A percentile compares a stretch with the other conserved stretches of the same genome.
phyloP scores from a whole-genome alignment of 805 yeast genomes.

The Kuraishia borneana region DNA sequence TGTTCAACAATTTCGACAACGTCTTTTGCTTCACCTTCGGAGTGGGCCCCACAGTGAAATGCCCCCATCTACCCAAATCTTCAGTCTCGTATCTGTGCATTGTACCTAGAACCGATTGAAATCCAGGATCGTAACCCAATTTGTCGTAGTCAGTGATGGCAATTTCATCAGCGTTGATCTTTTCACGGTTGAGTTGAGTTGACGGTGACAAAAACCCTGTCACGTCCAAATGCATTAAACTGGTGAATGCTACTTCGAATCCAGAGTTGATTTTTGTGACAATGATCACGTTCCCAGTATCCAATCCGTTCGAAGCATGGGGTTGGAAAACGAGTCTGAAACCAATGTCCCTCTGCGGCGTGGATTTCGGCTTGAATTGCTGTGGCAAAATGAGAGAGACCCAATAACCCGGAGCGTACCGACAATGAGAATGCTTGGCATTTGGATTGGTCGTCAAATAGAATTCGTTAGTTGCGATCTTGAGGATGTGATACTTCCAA shows the following conservation, averaged over 20 bases:
- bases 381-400: constrained; percentile 25
- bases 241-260: background rate
- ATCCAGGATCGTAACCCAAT: constrained; percentile 8
- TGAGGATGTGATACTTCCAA: constrained; percentile 57
- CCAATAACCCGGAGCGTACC: constrained; percentile 54
- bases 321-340: constrained; percentile 1
- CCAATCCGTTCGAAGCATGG: background rate
- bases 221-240: background rate
- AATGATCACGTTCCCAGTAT: background rate
- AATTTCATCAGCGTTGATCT: constrained; percentile 1
- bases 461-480: constrained; percentile 35
- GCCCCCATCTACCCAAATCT: constrained; percentile 9
- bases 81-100: constrained; percentile 18
- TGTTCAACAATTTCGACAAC: constrained; percentile 5
- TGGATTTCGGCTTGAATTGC: background rate
- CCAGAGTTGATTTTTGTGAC: constrained; percentile 1
- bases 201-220: no score
- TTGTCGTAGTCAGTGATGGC: constrained; percentile 5
- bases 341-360: constrained; percentile 1
- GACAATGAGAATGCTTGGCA: constrained; percentile 41
- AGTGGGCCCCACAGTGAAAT: constrained; percentile 33
- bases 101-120: constrained; percentile 2
- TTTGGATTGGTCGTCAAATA: constrained; percentile 63
- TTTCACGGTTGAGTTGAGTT: background rate
- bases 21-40: constrained; percentile 24